A percentile compares a stretch with the other conserved stretches of the same genome.
Conservation (phyloP, 208 protist genomes). For the Strigomonas galati region DNA sequence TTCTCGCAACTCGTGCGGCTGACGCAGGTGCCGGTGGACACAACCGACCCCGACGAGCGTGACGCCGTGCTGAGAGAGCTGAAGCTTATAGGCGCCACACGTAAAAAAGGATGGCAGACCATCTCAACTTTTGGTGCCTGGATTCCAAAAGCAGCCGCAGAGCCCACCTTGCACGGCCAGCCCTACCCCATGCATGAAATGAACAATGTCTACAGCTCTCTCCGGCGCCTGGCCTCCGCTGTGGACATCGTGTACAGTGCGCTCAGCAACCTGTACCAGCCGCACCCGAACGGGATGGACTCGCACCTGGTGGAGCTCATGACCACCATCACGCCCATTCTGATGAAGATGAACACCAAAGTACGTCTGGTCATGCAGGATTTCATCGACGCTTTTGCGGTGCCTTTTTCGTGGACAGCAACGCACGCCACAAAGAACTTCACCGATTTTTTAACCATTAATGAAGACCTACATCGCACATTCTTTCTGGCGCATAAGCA, state of each 20-base stretch:
- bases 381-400: conserved; percentile 43
- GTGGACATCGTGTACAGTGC: too few relatives aligned
- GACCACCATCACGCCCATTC: conserved; percentile 20
- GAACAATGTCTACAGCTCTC: conserved; percentile 45
- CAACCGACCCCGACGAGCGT: conserved; percentile 13
- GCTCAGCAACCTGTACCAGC: too few relatives aligned
- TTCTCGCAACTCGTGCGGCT: conserved; percentile 43
- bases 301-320: conserved; percentile 53
- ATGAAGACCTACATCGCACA: conserved; percentile 23
- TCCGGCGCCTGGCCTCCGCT: conserved; percentile 52
- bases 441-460: conserved; percentile 33
- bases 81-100: not conserved
- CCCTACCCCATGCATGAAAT: conserved; percentile 42
- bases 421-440: conserved; percentile 28
- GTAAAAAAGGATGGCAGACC: not conserved
- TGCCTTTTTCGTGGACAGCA: conserved; percentile 31
- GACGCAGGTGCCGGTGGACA: conserved; percentile 24
- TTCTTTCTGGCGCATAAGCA: conserved; percentile 28
- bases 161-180: conserved; percentile 44
- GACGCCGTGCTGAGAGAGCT: conserved; percentile 19
- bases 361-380: conserved; percentile 35
- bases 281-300: too few relatives aligned
- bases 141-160: conserved; percentile 34
- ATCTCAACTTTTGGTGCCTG: conserved; percentile 22
- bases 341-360: conserved; percentile 29